Conservation (phyloP, 306 rosid species). For the Potentilla sterilis region DNA sequence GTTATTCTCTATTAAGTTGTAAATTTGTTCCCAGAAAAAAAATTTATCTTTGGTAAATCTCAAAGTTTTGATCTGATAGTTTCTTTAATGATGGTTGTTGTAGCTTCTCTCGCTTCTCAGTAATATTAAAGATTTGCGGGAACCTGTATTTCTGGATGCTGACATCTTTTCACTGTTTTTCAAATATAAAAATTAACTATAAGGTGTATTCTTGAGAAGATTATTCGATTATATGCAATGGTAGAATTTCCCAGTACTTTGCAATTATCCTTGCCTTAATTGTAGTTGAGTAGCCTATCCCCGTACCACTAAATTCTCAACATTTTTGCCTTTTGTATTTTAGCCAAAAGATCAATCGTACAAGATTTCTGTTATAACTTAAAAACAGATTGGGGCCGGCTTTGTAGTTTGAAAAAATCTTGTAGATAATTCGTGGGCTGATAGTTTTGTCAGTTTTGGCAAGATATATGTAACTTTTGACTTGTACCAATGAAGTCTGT, state of each 20-base stretch:
- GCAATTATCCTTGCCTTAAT: background rate
- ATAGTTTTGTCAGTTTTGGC: background rate
- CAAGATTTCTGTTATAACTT: too few species aligned
- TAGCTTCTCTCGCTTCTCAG: background rate
- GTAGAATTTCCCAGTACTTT: background rate
- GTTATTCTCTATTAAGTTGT: background rate
- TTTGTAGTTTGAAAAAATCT: background rate
- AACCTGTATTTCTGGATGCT: background rate
- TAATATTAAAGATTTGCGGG: background rate
- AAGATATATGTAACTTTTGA: background rate
- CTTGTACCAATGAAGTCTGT: background rate
- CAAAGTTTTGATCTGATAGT: background rate
- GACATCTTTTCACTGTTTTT: background rate
- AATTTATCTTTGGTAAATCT: background rate
- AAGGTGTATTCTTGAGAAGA: background rate
- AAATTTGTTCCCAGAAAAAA: background rate
- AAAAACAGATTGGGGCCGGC: too few species aligned
- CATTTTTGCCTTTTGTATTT: background rate
- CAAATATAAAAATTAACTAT: background rate
- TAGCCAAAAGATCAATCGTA: background rate
- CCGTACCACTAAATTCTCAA: background rate
- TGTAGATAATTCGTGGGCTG: background rate
- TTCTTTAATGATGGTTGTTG: background rate
- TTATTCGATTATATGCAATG: background rate
- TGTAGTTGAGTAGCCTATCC: background rate